Percentiles rank a stretch among this genome's conserved stretches.
Evolutionary conservation across 2,329 filamentous ascomycete species (phyloP).

Genomic region (Ophiostoma triangulosporum): DNA sequence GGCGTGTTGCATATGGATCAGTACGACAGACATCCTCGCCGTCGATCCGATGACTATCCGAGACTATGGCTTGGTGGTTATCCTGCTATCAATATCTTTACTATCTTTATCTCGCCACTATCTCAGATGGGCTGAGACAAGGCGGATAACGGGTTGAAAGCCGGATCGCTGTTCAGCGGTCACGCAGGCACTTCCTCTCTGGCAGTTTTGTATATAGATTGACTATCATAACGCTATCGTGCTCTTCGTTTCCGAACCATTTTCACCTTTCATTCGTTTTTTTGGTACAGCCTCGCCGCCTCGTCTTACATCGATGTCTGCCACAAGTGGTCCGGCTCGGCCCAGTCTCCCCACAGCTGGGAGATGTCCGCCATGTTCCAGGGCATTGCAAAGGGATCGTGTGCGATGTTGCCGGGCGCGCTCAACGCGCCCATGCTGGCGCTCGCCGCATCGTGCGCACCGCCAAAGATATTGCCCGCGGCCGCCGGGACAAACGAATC

Average conservation of each 20-base stretch:
- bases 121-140: background rate
- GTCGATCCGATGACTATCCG: no score
- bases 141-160: background rate
- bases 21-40: background rate
- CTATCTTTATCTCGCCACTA: background rate
- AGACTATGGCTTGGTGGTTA: no score
- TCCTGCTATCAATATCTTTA: no score
- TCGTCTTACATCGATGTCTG: background rate
- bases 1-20: background rate
- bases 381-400: constrained; percentile 7
- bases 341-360: constrained; percentile 9
- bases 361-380: constrained; percentile 10
- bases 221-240: background rate
- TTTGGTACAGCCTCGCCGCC: background rate
- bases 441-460: background rate
- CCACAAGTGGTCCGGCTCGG: constrained; percentile 10
- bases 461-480: background rate
- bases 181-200: no score
- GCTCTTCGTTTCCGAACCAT: no score
- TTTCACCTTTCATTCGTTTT: background rate
- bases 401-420: background rate
- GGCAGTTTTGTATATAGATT: background rate
- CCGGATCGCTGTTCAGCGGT: no score
- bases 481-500: constrained; percentile 6
- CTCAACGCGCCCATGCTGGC: background rate